Percentiles rank a stretch among this genome's conserved stretches.
Evolutionary conservation across 495 filamentous ascomycete species (phyloP).

Genomic region (Chaetomium tenue): DNA sequence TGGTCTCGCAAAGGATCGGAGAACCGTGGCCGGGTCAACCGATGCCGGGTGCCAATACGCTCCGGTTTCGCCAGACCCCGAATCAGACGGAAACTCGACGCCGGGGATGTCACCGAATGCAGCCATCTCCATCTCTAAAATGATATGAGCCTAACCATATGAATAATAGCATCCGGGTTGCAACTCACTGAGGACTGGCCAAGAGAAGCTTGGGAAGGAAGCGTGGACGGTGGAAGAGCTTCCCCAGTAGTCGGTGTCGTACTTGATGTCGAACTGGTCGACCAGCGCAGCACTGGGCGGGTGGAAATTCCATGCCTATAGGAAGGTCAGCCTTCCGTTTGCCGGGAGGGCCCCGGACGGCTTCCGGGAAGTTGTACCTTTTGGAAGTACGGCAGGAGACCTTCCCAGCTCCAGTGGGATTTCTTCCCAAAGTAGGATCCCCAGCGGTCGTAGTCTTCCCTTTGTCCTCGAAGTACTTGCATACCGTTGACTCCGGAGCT

Average conservation of each 20-base stretch:
- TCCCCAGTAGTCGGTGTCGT: slow-evolving; percentile 40
- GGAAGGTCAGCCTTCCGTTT: not conserved
- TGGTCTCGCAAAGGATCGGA: slow-evolving; percentile 41
- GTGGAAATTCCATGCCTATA: slow-evolving; percentile 39
- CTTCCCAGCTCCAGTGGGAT: slow-evolving; percentile 45
- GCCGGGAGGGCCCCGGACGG: not conserved
- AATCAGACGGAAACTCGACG: slow-evolving; percentile 39
- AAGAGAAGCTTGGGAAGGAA: slow-evolving; percentile 40
- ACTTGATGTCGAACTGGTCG: slow-evolving; percentile 37
- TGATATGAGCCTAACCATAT: not conserved
- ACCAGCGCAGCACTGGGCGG: slow-evolving; percentile 32
- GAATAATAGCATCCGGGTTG: not conserved
- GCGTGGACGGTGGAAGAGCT: slow-evolving; percentile 39
- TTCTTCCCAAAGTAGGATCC: slow-evolving; percentile 36
- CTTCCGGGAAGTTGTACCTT: slow-evolving; percentile 26
- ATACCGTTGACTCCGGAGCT: slow-evolving; percentile 51
- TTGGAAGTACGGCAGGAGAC: slow-evolving; percentile 47
- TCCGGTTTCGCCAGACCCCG: slow-evolving; percentile 38
- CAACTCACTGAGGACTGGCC: slow-evolving; percentile 32
- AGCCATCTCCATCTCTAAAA: slow-evolving; percentile 32
- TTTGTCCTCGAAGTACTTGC: slow-evolving; percentile 43
- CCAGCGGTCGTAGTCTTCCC: slow-evolving; percentile 49
- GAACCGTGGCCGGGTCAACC: slow-evolving; percentile 35
- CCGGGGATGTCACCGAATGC: slow-evolving; percentile 42
- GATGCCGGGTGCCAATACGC: slow-evolving; percentile 44